phyloP scores from a whole-genome alignment of 306 rosid genomes.

The Canavalia ensiformis region DNA sequence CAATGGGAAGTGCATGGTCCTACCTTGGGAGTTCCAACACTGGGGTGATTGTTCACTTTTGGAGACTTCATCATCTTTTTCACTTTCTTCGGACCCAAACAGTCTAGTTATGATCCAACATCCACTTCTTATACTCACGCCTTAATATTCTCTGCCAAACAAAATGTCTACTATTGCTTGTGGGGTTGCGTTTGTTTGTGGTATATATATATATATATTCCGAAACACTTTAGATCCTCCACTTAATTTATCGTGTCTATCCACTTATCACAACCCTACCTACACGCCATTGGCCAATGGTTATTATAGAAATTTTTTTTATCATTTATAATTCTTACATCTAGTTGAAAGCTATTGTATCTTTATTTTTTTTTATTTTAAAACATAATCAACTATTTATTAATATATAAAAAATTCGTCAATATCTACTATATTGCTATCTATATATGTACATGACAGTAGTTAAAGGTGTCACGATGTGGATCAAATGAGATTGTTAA shows the following conservation, averaged over 20 bases:
- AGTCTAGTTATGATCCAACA: background rate
- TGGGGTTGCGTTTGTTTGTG: constrained; percentile 9
- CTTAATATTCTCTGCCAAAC: background rate
- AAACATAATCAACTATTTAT: too few relatives aligned
- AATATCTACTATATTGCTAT: background rate
- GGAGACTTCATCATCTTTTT: background rate
- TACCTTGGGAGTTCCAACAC: background rate
- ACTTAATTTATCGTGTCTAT: background rate
- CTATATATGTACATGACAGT: background rate
- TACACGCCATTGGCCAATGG: too few relatives aligned
- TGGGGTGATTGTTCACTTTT: background rate
- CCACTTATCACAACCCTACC: background rate
- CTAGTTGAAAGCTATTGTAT: too few relatives aligned
- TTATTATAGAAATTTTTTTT: too few relatives aligned
- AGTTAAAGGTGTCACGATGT: background rate
- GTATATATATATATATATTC: background rate
- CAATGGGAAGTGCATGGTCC: too few relatives aligned
- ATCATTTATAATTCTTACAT: too few relatives aligned
- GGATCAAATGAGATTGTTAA: background rate
- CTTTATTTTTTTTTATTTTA: too few relatives aligned
- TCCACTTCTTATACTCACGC: background rate
- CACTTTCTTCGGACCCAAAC: background rate
- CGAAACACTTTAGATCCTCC: constrained; percentile 1
- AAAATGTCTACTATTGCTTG: background rate
- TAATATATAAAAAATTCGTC: too few relatives aligned